Evolutionary conservation across 169 alveolate genomes (phyloP), one percentile per base, ranked within the genome.

Genomic region (Sarcocystis neurona): DNA sequence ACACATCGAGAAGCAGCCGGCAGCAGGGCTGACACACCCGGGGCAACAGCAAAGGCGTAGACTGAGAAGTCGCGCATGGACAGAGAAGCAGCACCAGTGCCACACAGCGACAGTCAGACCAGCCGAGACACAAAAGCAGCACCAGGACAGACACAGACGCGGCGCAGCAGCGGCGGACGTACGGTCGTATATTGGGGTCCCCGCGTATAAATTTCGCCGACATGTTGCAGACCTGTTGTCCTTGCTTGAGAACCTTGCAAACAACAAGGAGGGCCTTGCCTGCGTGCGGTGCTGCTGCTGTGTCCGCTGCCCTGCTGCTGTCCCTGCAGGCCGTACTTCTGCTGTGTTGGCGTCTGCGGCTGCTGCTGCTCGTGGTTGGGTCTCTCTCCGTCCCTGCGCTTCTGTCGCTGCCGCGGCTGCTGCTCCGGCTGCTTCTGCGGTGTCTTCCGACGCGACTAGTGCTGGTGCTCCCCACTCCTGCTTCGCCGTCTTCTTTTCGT

Each of bases 181-280:
- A 85, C 91, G 87, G 86, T 85, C 92, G 90, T 60, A 80, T 82
- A 1, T 92, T 56, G 23, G 72, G n/a, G 92, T 92, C 95, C 34
- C 96, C 96, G 60, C 88, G 85, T 30, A 91, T 48, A 50, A 90
- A 94, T 44, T 72, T 48, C 30, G 95, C 94, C 37, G 94, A 87
- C 53, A 94, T 94, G 85, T 74, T 94, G 92, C 96, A 94, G 34
- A 92, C 89, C 34, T 79, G 89, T 89, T 94, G 93, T 32, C 96
- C 95, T 12, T 95, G 91, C 80, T 94, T 94, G 37, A 92, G 88
- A 63, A 94, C 87, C 32, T 91, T 47, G 77, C 95, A 92, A 47
- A 93, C 74, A 27, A 88, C 53, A 48, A 86, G 90, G 78, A 86
- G 15, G 1, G 39, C 46, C 12, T 79, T 34, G 20, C 53, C 75